These are phyloP conservation scores for Fusarium sp. DNA, from an alignment of 2,329 filamentous ascomycete genomes.

Conservation along the genomic window DNA sequence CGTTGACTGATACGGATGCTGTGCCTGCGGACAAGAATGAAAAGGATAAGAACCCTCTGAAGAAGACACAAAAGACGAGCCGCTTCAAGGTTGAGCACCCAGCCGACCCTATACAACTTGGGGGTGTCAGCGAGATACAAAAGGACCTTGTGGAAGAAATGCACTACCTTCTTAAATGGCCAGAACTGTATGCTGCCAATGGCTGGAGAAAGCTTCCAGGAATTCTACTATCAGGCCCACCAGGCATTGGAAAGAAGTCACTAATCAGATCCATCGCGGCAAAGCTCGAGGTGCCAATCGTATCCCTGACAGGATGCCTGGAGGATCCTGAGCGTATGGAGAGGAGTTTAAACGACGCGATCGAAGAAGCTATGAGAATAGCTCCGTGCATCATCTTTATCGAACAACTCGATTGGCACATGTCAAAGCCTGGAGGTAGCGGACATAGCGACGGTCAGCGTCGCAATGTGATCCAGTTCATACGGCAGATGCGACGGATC, in stretches of 20 bases:
- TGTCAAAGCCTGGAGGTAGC: slow-evolving; percentile 81
- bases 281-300: slow-evolving; percentile 76
- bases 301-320: slow-evolving; percentile 61
- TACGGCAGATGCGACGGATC: slow-evolving; percentile 87
- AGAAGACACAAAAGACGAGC: slow-evolving; percentile 47
- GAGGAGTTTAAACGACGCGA: slow-evolving; percentile 53
- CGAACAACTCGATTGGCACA: slow-evolving; percentile 85
- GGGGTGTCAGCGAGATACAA: slow-evolving; percentile 47
- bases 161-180: slow-evolving; percentile 32
- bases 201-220: slow-evolving; percentile 54
- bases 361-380: slow-evolving; percentile 83
- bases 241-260: slow-evolving; percentile 84
- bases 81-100: slow-evolving; percentile 49
- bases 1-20: slow-evolving; percentile 35
- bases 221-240: slow-evolving; percentile 80
- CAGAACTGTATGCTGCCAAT: slow-evolving; percentile 32
- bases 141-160: slow-evolving; percentile 35
- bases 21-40: slow-evolving; percentile 41
- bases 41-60: slow-evolving; percentile 46
- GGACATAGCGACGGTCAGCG: slow-evolving; percentile 91
- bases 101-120: slow-evolving; percentile 40
- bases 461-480: slow-evolving; percentile 83
- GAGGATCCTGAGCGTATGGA: slow-evolving; percentile 54
- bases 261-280: slow-evolving; percentile 80
- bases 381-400: slow-evolving; percentile 93